phyloP scores from a whole-genome alignment of 352 stramenopile genomes.

The Phytophthora litchii region DNA sequence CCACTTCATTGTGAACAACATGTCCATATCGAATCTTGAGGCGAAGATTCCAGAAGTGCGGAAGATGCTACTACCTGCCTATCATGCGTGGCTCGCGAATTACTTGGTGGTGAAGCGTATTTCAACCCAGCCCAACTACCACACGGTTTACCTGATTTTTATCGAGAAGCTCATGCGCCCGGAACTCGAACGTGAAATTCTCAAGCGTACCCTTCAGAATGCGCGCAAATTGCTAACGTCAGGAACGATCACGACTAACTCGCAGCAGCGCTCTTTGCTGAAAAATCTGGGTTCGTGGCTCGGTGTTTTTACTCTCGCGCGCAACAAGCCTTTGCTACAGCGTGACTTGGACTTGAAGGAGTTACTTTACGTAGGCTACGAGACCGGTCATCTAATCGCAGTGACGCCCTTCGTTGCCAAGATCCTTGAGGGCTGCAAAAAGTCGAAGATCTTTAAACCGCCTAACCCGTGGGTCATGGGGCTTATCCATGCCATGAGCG shows the following conservation, averaged over 20 bases:
- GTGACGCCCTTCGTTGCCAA: constrained; percentile 99
- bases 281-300: constrained; percentile 99
- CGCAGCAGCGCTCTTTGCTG: constrained; percentile 96
- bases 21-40: constrained; percentile 97
- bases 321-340: constrained; percentile 98
- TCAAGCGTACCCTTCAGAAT: constrained; percentile 95
- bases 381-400: constrained; percentile 97
- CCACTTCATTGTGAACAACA: constrained; percentile 99
- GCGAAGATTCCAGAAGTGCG: constrained; percentile 96
- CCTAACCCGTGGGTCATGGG: constrained; percentile 99
- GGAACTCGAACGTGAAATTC: constrained; percentile 94
- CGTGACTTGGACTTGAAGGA: constrained; percentile 99
- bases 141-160: constrained; percentile 97
- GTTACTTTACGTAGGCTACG: constrained; percentile 95
- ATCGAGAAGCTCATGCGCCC: constrained; percentile 96
- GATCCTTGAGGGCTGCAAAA: constrained; percentile 98
- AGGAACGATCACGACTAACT: constrained; percentile 98
- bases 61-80: constrained; percentile 92
- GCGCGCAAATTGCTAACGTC: constrained; percentile 96
- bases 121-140: constrained; percentile 98
- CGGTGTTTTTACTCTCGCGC: constrained; percentile 97
- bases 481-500: constrained; percentile 97
- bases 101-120: constrained; percentile 99
- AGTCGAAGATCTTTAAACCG: constrained; percentile 97
- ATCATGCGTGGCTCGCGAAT: constrained; percentile 98